Conservation (phyloP, 176 grass and related monocot genomes). For the Luzula sylvatica region DNA sequence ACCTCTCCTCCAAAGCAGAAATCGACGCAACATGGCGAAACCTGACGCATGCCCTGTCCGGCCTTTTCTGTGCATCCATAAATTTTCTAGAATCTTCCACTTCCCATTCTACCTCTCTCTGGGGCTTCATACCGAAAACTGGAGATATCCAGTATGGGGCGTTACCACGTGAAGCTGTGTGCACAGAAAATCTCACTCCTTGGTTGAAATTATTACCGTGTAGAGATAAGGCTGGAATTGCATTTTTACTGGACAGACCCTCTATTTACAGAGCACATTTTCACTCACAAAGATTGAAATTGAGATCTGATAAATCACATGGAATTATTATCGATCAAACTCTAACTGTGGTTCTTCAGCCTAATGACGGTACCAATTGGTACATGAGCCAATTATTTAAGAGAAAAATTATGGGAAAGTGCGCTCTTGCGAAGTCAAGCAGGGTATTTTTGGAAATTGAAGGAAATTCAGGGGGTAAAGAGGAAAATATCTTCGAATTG, state of each 20-base stretch:
- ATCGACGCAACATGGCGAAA: constrained; percentile 91
- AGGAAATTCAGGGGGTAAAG: constrained; percentile 38
- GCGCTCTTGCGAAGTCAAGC: constrained; percentile 61
- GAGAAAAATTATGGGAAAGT: constrained; percentile 56
- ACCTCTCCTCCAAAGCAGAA: constrained; percentile 37
- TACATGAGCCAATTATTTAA: constrained; percentile 76
- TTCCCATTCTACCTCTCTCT: constrained; percentile 57
- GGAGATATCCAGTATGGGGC: constrained; percentile 76
- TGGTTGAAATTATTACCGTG: constrained; percentile 97
- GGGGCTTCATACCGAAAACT: constrained; percentile 59
- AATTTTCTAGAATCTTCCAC: constrained; percentile 91
- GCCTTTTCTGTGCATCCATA: constrained; percentile 93
- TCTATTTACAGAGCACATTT: constrained; percentile 94
- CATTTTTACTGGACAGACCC: constrained; percentile 76
- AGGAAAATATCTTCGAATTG: constrained; percentile 52
- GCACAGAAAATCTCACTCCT: constrained; percentile 95
- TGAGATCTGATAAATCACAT: constrained; percentile 34
- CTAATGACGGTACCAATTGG: constrained; percentile 58
- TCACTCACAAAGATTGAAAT: constrained; percentile 83
- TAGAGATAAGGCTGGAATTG: constrained; percentile 84
- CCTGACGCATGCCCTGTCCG: constrained; percentile 79
- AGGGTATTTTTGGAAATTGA: constrained; percentile 79
- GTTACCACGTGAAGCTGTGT: constrained; percentile 84
- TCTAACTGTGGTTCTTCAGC: constrained; percentile 63
- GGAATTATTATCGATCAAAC: constrained; percentile 81